Evolutionary conservation across 306 rosid genomes (phyloP).

Genomic region (Vicia sativa): DNA sequence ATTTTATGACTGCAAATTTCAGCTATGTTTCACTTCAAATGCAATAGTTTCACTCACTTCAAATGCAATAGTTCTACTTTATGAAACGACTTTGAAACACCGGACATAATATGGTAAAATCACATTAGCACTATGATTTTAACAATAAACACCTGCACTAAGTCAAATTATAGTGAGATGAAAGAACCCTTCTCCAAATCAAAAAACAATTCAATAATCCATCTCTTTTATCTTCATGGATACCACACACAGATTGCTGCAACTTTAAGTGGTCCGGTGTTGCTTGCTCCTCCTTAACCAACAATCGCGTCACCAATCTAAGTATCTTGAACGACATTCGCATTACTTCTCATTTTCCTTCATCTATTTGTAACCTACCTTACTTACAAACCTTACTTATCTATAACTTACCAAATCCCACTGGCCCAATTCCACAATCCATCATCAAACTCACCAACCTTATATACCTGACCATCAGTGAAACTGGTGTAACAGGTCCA

Average conservation of each 20-base stretch:
- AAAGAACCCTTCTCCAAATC: not conserved
- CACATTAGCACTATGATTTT: no score
- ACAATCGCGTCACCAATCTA: constrained; percentile 50
- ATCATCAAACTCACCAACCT: constrained; percentile 17
- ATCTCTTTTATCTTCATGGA: constrained; percentile 48
- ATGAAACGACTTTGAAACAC: no score
- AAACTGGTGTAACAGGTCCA: constrained; percentile 1
- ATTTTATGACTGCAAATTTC: no score
- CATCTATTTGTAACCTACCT: constrained; percentile 54
- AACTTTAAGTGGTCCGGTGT: constrained; percentile 44
- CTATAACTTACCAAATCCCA: constrained; percentile 47
- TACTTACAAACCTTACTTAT: constrained; percentile 42
- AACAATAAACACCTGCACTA: no score
- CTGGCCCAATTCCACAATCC: constrained; percentile 15
- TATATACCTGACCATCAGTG: not conserved
- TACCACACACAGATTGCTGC: constrained; percentile 56
- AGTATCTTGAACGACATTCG: constrained; percentile 14
- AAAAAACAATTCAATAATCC: constrained; percentile 3
- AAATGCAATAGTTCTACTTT: no score
- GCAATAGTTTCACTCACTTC: no score
- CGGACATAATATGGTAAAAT: no score
- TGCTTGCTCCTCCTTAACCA: constrained; percentile 36
- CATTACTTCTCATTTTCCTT: constrained; percentile 52
- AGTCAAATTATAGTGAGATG: no score
- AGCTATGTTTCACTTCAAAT: no score